Conservation (phyloP, 2,329 filamentous ascomycete species). For the Cladosporium sp. region DNA sequence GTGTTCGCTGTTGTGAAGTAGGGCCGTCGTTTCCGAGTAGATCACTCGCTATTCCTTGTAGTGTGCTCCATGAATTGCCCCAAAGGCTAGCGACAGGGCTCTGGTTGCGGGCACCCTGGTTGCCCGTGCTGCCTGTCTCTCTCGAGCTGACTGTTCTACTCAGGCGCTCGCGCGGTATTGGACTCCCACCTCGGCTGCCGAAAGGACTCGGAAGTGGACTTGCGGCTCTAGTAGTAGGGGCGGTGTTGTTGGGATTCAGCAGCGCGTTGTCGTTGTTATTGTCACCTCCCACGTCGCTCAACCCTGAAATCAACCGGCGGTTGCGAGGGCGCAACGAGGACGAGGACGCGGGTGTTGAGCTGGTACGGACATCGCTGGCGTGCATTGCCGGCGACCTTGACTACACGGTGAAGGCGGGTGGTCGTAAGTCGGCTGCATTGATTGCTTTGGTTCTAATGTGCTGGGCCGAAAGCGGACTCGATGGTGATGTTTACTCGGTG, state of each 20-base stretch:
- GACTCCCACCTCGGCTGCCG: slow-evolving; percentile 9
- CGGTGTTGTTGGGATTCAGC: slow-evolving; percentile 27
- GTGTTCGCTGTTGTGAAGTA: slow-evolving; percentile 18
- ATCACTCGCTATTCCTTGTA: slow-evolving; percentile 47
- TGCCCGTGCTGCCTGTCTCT: neutral
- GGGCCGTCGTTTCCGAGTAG: slow-evolving; percentile 39
- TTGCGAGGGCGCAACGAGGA: slow-evolving; percentile 44
- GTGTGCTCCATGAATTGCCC: slow-evolving; percentile 45
- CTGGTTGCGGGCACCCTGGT: slow-evolving; percentile 4
- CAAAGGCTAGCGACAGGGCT: slow-evolving; percentile 38
- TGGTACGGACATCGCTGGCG: slow-evolving; percentile 26
- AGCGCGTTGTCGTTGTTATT: slow-evolving; percentile 31
- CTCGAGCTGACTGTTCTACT: slow-evolving; percentile 12
- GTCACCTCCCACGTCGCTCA: slow-evolving; percentile 40
- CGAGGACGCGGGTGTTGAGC: slow-evolving; percentile 33
- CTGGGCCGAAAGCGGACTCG: neutral
- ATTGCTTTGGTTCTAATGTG: neutral
- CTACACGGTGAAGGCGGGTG: neutral
- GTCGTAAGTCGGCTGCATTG: slow-evolving; percentile 10
- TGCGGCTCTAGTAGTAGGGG: slow-evolving; percentile 19
- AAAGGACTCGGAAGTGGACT: slow-evolving; percentile 8
- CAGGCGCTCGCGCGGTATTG: slow-evolving; percentile 9
- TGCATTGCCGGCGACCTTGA: slow-evolving; percentile 23
- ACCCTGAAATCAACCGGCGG: slow-evolving; percentile 43
- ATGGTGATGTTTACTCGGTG: neutral